A percentile compares a stretch with the other conserved stretches of the same genome.
These are phyloP conservation scores for Cicer yamashitae DNA, from an alignment of 306 rosid genomes.

Conservation along the genomic window DNA sequence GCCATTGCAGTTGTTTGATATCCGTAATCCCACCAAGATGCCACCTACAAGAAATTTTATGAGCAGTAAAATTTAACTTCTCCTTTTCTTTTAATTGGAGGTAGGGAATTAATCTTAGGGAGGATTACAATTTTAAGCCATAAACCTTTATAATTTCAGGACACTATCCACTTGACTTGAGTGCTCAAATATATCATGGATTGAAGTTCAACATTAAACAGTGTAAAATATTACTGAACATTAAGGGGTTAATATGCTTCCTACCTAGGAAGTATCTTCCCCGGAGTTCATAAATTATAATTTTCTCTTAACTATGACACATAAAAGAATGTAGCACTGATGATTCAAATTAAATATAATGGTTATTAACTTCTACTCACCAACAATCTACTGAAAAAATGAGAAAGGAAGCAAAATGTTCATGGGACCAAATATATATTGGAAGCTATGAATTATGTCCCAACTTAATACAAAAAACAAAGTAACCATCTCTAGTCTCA, in stretches of 20 bases:
- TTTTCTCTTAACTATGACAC: conserved; percentile 16
- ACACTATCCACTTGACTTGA: not conserved
- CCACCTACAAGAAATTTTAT: conserved; percentile 70
- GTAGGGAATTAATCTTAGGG: conserved; percentile 9
- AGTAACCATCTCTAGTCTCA: conserved; percentile 29
- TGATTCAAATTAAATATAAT: conserved; percentile 9
- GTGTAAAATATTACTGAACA: not conserved
- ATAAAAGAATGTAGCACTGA: conserved; percentile 26
- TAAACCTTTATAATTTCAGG: conserved; percentile 1
- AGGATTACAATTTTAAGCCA: conserved; percentile 1
- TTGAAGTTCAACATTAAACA: conserved; percentile 9
- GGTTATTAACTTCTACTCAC: too few species aligned
- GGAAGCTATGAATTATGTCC: not conserved
- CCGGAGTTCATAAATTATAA: conserved; percentile 28
- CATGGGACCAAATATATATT: not conserved
- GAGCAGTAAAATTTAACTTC: conserved; percentile 34
- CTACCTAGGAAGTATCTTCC: too few species aligned
- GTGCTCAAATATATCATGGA: conserved; percentile 10
- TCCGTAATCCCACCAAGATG: conserved; percentile 99
- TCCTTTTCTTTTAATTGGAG: conserved; percentile 20
- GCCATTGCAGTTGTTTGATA: conserved; percentile 99
- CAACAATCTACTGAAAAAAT: not conserved
- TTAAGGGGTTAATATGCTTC: too few species aligned
- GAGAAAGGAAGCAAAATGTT: conserved; percentile 29
- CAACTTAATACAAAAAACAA: not conserved